Conservation (phyloP, 2,329 filamentous ascomycete genomes). For the Trichophyton benhamiae region DNA sequence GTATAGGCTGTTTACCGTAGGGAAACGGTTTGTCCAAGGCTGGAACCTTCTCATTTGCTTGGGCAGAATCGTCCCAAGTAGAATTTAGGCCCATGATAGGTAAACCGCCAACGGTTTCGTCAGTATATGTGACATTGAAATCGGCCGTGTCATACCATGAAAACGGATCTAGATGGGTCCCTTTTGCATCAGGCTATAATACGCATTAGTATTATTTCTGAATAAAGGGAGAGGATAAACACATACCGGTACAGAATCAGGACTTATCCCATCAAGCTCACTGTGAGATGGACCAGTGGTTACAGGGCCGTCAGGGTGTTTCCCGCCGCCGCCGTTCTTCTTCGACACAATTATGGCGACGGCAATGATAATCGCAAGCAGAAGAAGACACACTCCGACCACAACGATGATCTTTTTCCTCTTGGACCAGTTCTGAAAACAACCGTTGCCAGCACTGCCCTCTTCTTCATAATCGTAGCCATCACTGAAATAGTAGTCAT, state of each 20-base stretch:
- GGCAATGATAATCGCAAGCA: conserved; percentile 55
- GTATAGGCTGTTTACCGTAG: conserved; percentile 66
- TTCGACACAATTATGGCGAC: conserved; percentile 55
- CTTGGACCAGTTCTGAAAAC: conserved; percentile 28
- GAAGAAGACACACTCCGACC: conserved; percentile 40
- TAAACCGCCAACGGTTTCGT: conserved; percentile 70
- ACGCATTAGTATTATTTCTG: conserved; percentile 11
- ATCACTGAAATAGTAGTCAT: conserved; percentile 12
- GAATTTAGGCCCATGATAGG: conserved; percentile 79
- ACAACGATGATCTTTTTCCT: conserved; percentile 43
- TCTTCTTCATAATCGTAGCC: conserved; percentile 27
- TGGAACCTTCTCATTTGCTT: conserved; percentile 68
- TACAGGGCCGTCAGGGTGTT: conserved; percentile 19
- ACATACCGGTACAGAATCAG: conserved; percentile 46
- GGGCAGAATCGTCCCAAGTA: conserved; percentile 70
- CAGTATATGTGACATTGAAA: conserved; percentile 91
- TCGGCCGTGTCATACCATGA: conserved; percentile 80
- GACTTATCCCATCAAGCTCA: conserved; percentile 42
- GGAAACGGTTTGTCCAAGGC: conserved; percentile 64
- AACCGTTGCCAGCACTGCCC: conserved; percentile 25
- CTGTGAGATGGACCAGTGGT: conserved; percentile 27
- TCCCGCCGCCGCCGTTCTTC: conserved; percentile 37
- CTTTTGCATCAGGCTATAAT: conserved; percentile 46
- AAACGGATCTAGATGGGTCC: conserved; percentile 74
- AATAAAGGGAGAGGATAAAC: background rate